Conservation (phyloP, 148 eudicot species). For the Fagopyrum esculentum region DNA sequence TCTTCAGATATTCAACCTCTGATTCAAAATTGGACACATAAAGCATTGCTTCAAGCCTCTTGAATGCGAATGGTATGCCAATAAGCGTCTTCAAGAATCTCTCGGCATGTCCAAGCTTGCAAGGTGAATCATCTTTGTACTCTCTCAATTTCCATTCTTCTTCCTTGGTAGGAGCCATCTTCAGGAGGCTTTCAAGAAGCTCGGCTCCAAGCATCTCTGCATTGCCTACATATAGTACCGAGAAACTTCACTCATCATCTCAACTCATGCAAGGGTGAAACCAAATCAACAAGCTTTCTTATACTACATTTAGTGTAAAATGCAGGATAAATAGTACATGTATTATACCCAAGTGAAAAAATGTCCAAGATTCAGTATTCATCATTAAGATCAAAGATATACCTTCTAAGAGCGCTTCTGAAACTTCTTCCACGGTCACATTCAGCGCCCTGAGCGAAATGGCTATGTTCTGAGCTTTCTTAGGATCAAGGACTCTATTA, state of each 20-base stretch:
- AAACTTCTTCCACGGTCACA: constrained; percentile 89
- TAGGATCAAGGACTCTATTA: constrained; percentile 80
- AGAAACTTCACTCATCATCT: neutral
- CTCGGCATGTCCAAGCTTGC: constrained; percentile 90
- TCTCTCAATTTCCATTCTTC: constrained; percentile 84
- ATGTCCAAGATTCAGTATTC: too few species aligned
- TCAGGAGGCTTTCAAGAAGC: constrained; percentile 78
- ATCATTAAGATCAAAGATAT: neutral
- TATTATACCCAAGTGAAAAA: too few species aligned
- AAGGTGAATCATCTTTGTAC: constrained; percentile 77
- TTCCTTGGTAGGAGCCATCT: constrained; percentile 94
- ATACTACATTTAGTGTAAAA: neutral
- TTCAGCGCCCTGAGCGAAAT: constrained; percentile 74
- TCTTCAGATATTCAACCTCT: constrained; percentile 80
- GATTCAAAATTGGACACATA: constrained; percentile 80
- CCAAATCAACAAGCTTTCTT: neutral
- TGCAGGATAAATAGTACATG: too few species aligned
- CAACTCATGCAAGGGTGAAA: neutral
- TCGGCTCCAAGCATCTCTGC: constrained; percentile 78
- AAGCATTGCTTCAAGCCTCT: constrained; percentile 80
- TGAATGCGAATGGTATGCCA: constrained; percentile 82
- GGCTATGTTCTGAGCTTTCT: constrained; percentile 95
- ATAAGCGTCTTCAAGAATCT: constrained; percentile 81
- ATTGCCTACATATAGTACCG: constrained; percentile 42
- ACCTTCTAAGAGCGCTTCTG: constrained; percentile 92